These are phyloP conservation scores for Limonium bicolor DNA, from an alignment of 148 eudicot genomes.

Conservation along the genomic window DNA sequence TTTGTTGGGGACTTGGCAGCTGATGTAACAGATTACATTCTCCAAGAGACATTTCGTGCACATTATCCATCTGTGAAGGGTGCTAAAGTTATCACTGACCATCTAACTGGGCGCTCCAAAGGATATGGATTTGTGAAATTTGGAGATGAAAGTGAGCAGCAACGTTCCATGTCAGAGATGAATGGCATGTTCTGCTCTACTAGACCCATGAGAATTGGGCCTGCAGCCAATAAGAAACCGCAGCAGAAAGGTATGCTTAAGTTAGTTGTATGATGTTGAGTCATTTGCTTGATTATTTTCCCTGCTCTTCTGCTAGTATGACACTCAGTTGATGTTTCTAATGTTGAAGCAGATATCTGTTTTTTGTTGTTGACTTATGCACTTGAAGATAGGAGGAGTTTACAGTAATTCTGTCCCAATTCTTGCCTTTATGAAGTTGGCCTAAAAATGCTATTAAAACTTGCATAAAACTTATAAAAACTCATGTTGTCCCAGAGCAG, in stretches of 20 bases:
- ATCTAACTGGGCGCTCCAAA: constrained; percentile 71
- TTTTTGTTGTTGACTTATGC: constrained; percentile 12
- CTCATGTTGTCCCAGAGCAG: constrained; percentile 86
- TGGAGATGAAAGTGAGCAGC: constrained; percentile 73
- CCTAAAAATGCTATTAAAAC: constrained; percentile 29
- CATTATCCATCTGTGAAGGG: constrained; percentile 68
- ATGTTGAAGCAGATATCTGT: constrained; percentile 10
- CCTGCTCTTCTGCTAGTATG: constrained; percentile 2
- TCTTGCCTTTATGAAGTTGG: constrained; percentile 45
- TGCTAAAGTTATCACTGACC: constrained; percentile 86
- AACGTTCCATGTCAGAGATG: constrained; percentile 84
- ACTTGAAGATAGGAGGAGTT: constrained; percentile 23
- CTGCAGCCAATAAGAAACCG: constrained; percentile 78
- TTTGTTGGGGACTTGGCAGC: constrained; percentile 94
- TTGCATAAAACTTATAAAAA: constrained; percentile 56
- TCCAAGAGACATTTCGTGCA: constrained; percentile 67
- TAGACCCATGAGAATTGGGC: constrained; percentile 84
- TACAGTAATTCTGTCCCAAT: constrained; percentile 55
- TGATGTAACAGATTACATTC: constrained; percentile 70
- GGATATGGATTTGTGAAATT: constrained; percentile 94
- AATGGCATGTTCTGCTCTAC: constrained; percentile 60
- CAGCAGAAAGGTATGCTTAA: constrained; percentile 53
- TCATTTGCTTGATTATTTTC: neutral
- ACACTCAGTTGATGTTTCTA: too few relatives aligned
- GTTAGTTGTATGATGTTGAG: neutral